Base-by-base conservation (phyloP, 2,329 filamentous ascomycete genomes). In the Pseudocercospora cruenta region DNA sequence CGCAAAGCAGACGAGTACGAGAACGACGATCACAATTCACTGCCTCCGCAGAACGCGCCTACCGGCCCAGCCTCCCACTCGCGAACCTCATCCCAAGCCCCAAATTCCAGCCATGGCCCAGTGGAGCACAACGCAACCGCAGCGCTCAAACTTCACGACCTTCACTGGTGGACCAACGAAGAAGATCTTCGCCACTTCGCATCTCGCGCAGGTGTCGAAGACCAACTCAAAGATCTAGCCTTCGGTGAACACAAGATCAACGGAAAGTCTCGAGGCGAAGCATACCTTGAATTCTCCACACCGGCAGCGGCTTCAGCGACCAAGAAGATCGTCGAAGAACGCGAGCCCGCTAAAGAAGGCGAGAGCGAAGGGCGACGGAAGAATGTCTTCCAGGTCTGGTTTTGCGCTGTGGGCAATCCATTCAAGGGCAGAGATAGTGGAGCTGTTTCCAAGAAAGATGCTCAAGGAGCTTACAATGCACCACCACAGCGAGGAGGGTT, bases 171-270 rank as follows among this genome's bases (percentile, higher is more conserved):
- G 94, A 94, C 90, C 31, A 96, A 91, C 2, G 95, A 99, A 76
- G 95, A 99, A 75, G 93, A 98, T 73, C 88, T 99, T 64, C 91
- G 95, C 61, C 91, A 91, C 59, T 97, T 93, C 92, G 73, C 71
- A 64, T 68, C 70, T 4, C 85, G 91, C 24, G 92, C 91, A n/a
- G 87, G 86, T 1, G 92, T 88, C 72, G 95, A 98, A 78, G 86
- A 90, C 54, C 92, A 97, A 74, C 82, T 98, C 19, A 93, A 92
- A 74, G 95, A 98, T 67, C 88, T 99, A 60, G 97, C 94, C 0
- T 99, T 98, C 78, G 97, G 93, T 74, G 95, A 99, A 78, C 95
- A 98, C 80, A 99, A 99, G 78, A 94, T 98, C 57, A 99, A 99
- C 72, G 95, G 95, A 72, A 99, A 99, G 82, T 97, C 93, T 81